phyloP scores from a whole-genome alignment of 1,284 basidiomycete genomes.

The Puccinia brachypodii region DNA sequence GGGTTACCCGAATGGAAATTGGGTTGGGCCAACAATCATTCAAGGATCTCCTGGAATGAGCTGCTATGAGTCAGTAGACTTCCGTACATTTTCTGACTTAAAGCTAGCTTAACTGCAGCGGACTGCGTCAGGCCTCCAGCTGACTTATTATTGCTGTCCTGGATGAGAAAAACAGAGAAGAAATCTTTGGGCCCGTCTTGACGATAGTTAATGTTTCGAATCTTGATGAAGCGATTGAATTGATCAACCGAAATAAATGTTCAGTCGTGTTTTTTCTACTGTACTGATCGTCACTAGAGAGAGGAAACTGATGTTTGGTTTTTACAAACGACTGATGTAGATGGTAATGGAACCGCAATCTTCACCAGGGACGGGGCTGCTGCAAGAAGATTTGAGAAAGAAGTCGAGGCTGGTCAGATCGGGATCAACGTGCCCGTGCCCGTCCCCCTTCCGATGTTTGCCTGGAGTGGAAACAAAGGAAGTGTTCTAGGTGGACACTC shows the following conservation, averaged over 20 bases:
- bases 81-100: neutral
- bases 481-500: constrained; percentile 83
- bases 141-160: neutral
- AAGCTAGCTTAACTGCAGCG: no score
- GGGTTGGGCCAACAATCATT: constrained; percentile 89
- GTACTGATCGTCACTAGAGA: constrained; percentile 9
- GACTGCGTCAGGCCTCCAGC: no score
- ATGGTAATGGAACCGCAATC: constrained; percentile 88
- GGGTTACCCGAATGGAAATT: constrained; percentile 86
- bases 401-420: constrained; percentile 82
- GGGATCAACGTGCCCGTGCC: constrained; percentile 87
- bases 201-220: constrained; percentile 77
- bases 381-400: constrained; percentile 85
- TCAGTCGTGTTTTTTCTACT: constrained; percentile 59
- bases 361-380: constrained; percentile 97
- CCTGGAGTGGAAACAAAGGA: constrained; percentile 88
- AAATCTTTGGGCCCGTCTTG: constrained; percentile 93
- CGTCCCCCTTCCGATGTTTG: constrained; percentile 55
- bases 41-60: constrained; percentile 79
- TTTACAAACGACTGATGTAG: constrained; percentile 27
- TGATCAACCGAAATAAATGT: constrained; percentile 82
- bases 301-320: constrained; percentile 32
- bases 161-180: constrained; percentile 64
- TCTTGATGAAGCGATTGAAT: constrained; percentile 83
- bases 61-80: constrained; percentile 71